These are phyloP conservation scores for Fusarium lateritium DNA, from an alignment of 2,329 filamentous ascomycete genomes.

Conservation along the genomic window DNA sequence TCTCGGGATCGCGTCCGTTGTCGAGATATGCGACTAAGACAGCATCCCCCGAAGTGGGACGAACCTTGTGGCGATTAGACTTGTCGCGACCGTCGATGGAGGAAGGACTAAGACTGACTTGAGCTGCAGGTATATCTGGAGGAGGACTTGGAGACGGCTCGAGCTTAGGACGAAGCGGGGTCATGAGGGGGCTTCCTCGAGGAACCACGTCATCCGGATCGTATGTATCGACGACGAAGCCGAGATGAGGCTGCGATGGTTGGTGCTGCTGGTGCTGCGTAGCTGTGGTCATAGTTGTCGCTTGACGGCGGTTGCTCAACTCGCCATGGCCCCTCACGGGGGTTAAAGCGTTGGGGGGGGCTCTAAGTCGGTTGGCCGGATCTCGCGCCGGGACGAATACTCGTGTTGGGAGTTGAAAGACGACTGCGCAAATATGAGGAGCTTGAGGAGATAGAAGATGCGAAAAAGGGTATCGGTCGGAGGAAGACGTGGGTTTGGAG, in stretches of 20 bases:
- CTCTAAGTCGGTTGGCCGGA: conserved; percentile 30
- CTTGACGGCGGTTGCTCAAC: conserved; percentile 51
- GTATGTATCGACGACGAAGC: conserved; percentile 55
- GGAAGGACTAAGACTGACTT: conserved; percentile 54
- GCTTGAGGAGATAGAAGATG: conserved; percentile 6
- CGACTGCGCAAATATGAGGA: conserved; percentile 7
- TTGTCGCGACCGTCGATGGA: conserved; percentile 60
- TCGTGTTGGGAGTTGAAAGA: conserved; percentile 9
- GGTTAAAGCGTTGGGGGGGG: conserved; percentile 32
- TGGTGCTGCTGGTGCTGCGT: conserved; percentile 53
- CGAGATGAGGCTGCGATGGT: conserved; percentile 47
- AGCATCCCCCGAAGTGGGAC: conserved; percentile 72
- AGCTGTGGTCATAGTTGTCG: conserved; percentile 54
- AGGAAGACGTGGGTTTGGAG: conserved; percentile 8
- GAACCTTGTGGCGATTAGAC: conserved; percentile 68
- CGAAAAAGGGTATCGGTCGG: conserved; percentile 12
- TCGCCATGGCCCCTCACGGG: conserved; percentile 53
- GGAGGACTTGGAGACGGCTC: conserved; percentile 53
- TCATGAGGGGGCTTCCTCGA: conserved; percentile 59
- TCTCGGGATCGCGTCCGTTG: conserved; percentile 74
- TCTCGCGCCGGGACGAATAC: conserved; percentile 26
- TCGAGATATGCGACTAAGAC: conserved; percentile 77
- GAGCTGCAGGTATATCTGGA: conserved; percentile 55
- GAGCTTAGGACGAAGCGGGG: conserved; percentile 53
- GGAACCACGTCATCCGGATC: conserved; percentile 62